Conservation (phyloP, 2,329 filamentous ascomycete genomes). For the Penicillium sp. region DNA sequence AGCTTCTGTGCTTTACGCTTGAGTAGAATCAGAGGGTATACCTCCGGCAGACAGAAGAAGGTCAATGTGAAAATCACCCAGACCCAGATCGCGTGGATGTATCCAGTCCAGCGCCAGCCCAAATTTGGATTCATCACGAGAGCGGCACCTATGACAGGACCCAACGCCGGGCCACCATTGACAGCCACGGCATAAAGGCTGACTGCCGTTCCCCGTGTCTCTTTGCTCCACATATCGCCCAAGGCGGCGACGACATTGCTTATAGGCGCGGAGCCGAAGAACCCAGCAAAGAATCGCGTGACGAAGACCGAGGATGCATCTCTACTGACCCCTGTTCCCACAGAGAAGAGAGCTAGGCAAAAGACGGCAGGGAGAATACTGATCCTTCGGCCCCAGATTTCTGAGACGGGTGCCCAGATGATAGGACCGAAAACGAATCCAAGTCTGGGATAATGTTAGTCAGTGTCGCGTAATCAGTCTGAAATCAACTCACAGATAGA, state of each 20-base stretch:
- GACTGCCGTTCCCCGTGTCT: slow-evolving; percentile 42
- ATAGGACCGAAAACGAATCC: slow-evolving; percentile 37
- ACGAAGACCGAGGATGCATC: slow-evolving; percentile 41
- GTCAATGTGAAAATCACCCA: slow-evolving; percentile 29
- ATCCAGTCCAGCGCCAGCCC: slow-evolving; percentile 52
- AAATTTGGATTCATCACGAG: slow-evolving; percentile 36
- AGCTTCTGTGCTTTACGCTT: slow-evolving; percentile 41
- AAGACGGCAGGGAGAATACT: slow-evolving; percentile 50
- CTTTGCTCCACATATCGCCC: slow-evolving; percentile 46
- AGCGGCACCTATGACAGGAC: slow-evolving; percentile 46
- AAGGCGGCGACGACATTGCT: slow-evolving; percentile 47
- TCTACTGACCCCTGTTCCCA: slow-evolving; percentile 46
- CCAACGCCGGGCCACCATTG: slow-evolving; percentile 44
- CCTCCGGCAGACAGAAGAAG: slow-evolving; percentile 41
- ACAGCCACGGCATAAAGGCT: slow-evolving; percentile 46
- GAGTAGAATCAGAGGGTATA: slow-evolving; percentile 43
- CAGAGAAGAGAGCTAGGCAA: slow-evolving; percentile 48
- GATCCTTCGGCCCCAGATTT: slow-evolving; percentile 49
- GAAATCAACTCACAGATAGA: slow-evolving; percentile 36
- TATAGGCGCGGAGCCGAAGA: slow-evolving; percentile 49
- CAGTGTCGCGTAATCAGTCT: background rate
- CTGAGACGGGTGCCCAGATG: slow-evolving; percentile 47
- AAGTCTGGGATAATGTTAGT: slow-evolving; percentile 1
- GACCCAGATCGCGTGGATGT: slow-evolving; percentile 47
- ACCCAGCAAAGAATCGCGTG: slow-evolving; percentile 48